Evolutionary conservation across 1,139 yeast species (phyloP).

Genomic region (Diutina sp.): DNA sequence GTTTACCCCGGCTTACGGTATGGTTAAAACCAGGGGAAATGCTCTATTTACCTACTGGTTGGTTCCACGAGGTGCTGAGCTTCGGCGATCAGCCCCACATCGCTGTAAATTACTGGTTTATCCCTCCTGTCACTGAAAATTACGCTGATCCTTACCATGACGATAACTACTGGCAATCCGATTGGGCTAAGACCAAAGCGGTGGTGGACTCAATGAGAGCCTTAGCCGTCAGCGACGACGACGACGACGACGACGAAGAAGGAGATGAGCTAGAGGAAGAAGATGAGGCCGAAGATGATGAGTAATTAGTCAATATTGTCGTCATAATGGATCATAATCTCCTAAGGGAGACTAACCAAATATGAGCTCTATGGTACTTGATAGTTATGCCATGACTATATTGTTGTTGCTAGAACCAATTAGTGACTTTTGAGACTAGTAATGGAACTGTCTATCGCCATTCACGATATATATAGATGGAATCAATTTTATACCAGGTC

Average conservation of each 20-base stretch:
- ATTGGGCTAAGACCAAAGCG: slow-evolving; percentile 24
- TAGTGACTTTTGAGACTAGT: no score
- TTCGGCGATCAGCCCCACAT: slow-evolving; percentile 39
- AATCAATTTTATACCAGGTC: no score
- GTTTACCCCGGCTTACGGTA: slow-evolving; percentile 28
- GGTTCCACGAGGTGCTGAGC: slow-evolving; percentile 78
- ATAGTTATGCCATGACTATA: no score
- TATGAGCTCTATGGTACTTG: no score
- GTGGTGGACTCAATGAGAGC: slow-evolving; percentile 2
- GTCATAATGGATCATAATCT: no score
- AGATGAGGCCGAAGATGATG: no score
- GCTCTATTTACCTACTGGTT: slow-evolving; percentile 62
- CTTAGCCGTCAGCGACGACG: background rate
- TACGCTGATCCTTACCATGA: slow-evolving; percentile 21
- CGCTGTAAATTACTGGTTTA: slow-evolving; percentile 65
- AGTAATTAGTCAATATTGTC: no score
- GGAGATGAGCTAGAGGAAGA: background rate
- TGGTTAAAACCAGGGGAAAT: slow-evolving; percentile 49
- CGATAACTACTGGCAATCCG: slow-evolving; percentile 38
- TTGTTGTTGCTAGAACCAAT: no score
- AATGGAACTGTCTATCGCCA: no score
- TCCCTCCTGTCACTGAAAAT: slow-evolving; percentile 38
- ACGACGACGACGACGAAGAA: background rate
- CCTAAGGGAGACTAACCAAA: no score
- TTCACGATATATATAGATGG: no score